These are phyloP conservation scores for Eragrostis tef DNA, from an alignment of 202 grass and related monocot genomes.

Conservation along the genomic window DNA sequence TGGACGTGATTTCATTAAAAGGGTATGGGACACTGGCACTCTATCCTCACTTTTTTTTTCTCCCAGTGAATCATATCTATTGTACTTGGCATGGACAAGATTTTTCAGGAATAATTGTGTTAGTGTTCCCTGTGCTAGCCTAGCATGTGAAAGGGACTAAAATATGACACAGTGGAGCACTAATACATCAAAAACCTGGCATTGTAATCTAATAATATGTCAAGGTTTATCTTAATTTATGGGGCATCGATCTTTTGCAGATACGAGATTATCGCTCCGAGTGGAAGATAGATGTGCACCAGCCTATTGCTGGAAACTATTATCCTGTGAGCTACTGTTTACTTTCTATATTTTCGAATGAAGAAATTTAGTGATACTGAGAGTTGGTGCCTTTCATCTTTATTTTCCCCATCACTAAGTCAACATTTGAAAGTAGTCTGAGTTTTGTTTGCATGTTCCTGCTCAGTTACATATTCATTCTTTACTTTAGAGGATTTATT, in stretches of 20 bases:
- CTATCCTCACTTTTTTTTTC: conserved; percentile 4
- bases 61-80: conserved; percentile 11
- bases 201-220: not conserved
- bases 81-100: not conserved
- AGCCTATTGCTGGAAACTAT: conserved; percentile 95
- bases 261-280: conserved; percentile 88
- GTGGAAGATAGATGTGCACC: conserved; percentile 85
- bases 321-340: conserved; percentile 75
- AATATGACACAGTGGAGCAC: too few species aligned
- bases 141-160: not conserved
- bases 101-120: not conserved
- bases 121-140: too few species aligned
- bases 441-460: not conserved
- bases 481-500: not conserved
- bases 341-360: conserved; percentile 26
- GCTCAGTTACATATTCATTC: not conserved
- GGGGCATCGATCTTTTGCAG: conserved; percentile 51
- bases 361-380: conserved; percentile 28
- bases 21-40: conserved; percentile 52
- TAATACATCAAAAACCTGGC: too few species aligned
- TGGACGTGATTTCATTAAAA: conserved; percentile 96
- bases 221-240: conserved; percentile 16
- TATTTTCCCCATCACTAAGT: too few species aligned
- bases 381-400: conserved; percentile 24
- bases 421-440: not conserved